Conservation (phyloP, 805 yeast species). For the Saccharomycopsis schoenii region DNA sequence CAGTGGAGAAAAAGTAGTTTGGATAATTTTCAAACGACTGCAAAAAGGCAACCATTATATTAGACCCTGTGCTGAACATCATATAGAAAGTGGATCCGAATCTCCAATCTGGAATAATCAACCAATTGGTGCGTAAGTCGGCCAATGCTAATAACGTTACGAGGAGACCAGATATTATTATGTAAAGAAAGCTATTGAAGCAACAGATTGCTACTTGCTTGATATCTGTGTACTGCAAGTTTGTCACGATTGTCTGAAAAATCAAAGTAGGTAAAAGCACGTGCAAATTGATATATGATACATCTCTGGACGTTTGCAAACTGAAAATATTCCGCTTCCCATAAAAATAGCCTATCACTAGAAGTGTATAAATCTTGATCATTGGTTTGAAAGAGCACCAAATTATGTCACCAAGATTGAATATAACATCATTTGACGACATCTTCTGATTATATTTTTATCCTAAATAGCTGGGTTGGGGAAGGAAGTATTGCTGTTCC, state of each 20-base stretch:
- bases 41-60: slow-evolving; percentile 72
- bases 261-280: slow-evolving; percentile 67
- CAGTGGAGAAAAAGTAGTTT: slow-evolving; percentile 36
- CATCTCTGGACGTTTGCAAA: slow-evolving; percentile 57
- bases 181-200: slow-evolving; percentile 36
- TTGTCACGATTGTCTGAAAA: slow-evolving; percentile 58
- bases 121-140: not conserved
- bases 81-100: slow-evolving; percentile 73
- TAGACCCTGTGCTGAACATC: slow-evolving; percentile 68
- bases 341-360: slow-evolving; percentile 53
- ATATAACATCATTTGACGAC: not conserved
- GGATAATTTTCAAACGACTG: slow-evolving; percentile 56
- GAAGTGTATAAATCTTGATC: slow-evolving; percentile 64
- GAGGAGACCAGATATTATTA: slow-evolving; percentile 34
- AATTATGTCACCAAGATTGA: slow-evolving; percentile 4
- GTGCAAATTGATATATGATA: slow-evolving; percentile 58
- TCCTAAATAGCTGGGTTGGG: no score
- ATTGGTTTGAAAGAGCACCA: slow-evolving; percentile 54
- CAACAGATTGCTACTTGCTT: slow-evolving; percentile 58
- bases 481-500: no score
- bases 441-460: not conserved
- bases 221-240: slow-evolving; percentile 59
- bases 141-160: not conserved
- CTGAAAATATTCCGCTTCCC: slow-evolving; percentile 55
- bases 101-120: slow-evolving; percentile 40